A percentile compares a stretch with the other conserved stretches of the same genome.
Evolutionary conservation across 306 rosid genomes (phyloP).

Genomic region (Acacia confusa): DNA sequence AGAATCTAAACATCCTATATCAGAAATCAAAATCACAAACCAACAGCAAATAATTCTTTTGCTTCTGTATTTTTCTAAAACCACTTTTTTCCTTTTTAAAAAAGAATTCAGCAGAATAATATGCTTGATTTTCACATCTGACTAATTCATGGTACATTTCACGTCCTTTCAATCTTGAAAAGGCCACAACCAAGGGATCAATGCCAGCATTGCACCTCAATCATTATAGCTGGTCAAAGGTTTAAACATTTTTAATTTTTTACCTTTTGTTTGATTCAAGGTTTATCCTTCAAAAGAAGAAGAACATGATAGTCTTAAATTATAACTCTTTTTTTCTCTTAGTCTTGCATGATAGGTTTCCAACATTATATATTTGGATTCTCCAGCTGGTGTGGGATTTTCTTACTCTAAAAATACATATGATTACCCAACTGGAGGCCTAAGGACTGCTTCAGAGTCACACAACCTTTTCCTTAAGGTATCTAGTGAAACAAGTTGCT

Average conservation of each 20-base stretch:
- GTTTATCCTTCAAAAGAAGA: not conserved
- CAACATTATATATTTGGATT: conserved; percentile 84
- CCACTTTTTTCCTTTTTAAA: not conserved
- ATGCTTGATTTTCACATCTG: not conserved
- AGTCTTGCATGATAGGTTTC: conserved; percentile 56
- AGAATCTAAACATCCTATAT: not conserved
- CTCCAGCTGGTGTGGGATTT: conserved; percentile 95
- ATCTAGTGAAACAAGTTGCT: conserved; percentile 19
- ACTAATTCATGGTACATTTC: conserved; percentile 29
- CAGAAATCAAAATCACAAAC: not conserved
- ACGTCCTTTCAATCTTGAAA: conserved; percentile 91
- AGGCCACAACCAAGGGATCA: conserved; percentile 48
- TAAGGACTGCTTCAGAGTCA: conserved; percentile 75
- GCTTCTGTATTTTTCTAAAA: not conserved
- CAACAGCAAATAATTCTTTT: not conserved
- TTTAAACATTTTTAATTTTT: conserved; percentile 13
- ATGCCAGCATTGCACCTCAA: conserved; percentile 70
- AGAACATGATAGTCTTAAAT: not conserved
- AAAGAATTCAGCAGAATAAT: not conserved
- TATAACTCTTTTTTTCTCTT: not conserved
- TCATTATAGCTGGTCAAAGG: conserved; percentile 97
- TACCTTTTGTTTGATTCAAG: not conserved
- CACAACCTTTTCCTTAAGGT: conserved; percentile 89
- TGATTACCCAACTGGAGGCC: conserved; percentile 75
- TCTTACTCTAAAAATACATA: conserved; percentile 70